phyloP scores from a whole-genome alignment of 345 rosid species.

The Alliaria petiolata region DNA sequence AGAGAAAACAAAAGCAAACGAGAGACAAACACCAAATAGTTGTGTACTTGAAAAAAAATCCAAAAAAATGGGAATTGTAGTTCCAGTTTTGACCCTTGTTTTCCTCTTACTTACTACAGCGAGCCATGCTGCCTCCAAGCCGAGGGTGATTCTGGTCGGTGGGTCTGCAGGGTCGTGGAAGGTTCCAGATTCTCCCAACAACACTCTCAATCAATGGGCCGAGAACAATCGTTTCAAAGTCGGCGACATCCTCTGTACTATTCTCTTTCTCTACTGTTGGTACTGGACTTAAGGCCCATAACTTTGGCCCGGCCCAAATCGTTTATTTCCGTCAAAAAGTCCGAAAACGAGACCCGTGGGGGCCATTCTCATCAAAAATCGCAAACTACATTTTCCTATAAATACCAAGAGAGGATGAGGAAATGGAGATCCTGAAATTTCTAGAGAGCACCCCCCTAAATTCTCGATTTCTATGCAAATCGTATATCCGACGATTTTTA shows the following conservation, averaged over 20 bases:
- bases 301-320: too few relatives aligned
- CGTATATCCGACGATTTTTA: too few relatives aligned
- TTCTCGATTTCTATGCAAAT: too few relatives aligned
- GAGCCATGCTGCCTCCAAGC: conserved; percentile 35
- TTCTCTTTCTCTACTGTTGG: too few relatives aligned
- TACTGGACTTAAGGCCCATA: too few relatives aligned
- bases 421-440: too few relatives aligned
- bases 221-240: conserved; percentile 35
- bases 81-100: conserved; percentile 23
- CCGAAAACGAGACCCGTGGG: too few relatives aligned
- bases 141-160: conserved; percentile 45
- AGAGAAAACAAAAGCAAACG: neutral
- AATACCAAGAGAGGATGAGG: too few relatives aligned
- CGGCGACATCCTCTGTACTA: conserved; percentile 44
- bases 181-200: conserved; percentile 39
- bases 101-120: conserved; percentile 22
- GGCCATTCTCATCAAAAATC: too few relatives aligned
- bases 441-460: too few relatives aligned
- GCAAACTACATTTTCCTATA: too few relatives aligned
- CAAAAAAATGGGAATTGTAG: neutral
- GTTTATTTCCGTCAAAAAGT: too few relatives aligned
- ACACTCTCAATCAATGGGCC: conserved; percentile 47
- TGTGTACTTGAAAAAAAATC: neutral
- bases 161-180: conserved; percentile 54
- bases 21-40: conserved; percentile 4